Evolutionary conservation across 2,329 filamentous ascomycete species (phyloP).

Genomic region (Fusarium sambucinum): DNA sequence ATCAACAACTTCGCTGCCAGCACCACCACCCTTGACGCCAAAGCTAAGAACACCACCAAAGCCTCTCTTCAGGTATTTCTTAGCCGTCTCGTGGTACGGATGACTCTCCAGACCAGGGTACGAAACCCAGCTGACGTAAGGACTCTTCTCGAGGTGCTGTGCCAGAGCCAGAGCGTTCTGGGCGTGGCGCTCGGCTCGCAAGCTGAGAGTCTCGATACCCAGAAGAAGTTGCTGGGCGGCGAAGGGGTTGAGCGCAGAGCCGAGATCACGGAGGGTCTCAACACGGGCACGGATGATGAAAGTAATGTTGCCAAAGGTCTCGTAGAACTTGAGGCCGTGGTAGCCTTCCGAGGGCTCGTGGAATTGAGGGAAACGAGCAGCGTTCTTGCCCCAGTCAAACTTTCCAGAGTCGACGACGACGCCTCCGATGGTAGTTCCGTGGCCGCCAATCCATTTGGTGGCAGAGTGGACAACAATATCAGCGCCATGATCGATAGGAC

Average conservation of each 20-base stretch:
- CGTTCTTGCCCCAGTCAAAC: constrained; percentile 92
- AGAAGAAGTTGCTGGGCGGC: constrained; percentile 91
- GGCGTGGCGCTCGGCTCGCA: constrained; percentile 88
- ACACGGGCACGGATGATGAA: constrained; percentile 90
- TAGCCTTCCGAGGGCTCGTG: constrained; percentile 89
- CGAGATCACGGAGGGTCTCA: constrained; percentile 90
- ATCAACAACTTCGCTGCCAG: constrained; percentile 90
- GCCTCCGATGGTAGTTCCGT: constrained; percentile 91
- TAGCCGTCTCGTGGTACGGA: constrained; percentile 80
- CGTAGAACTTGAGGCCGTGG: constrained; percentile 94
- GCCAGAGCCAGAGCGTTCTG: constrained; percentile 85
- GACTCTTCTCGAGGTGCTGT: constrained; percentile 83
- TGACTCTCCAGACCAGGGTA: constrained; percentile 91
- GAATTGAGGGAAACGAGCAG: constrained; percentile 90
- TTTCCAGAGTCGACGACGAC: constrained; percentile 89
- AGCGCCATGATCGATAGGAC: constrained; percentile 89
- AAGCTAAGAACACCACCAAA: constrained; percentile 94
- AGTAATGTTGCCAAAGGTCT: constrained; percentile 85
- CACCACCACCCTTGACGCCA: constrained; percentile 88
- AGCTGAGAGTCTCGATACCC: constrained; percentile 88
- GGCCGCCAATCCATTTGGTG: constrained; percentile 97
- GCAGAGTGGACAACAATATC: constrained; percentile 96
- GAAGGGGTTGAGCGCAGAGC: constrained; percentile 86
- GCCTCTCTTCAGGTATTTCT: constrained; percentile 86
- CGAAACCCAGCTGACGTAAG: constrained; percentile 90